A percentile compares a stretch with the other conserved stretches of the same genome.
Conservation (phyloP, 306 rosid species). For the Gastrolobium villosum region DNA sequence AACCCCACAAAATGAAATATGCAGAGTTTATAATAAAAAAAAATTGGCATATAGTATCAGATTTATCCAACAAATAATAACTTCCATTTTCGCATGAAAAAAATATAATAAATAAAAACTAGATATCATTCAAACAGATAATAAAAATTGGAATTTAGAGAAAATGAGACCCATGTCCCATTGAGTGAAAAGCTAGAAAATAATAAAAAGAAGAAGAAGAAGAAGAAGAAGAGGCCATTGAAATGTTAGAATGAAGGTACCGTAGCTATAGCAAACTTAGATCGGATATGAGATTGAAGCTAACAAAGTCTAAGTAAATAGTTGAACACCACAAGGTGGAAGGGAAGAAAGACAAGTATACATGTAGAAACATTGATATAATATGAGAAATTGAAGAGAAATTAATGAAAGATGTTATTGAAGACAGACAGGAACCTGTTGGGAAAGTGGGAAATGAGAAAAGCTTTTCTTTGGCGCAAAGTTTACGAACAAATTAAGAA, state of each 20-base stretch:
- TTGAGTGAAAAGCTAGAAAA: not conserved
- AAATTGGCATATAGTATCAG: not conserved
- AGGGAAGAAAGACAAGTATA: not conserved
- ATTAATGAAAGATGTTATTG: not conserved
- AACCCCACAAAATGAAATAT: not conserved
- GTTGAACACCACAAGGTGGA: not conserved
- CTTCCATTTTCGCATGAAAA: not conserved
- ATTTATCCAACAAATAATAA: not conserved
- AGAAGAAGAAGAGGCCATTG: not conserved
- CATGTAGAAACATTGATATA: not conserved
- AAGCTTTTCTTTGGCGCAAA: slow-evolving; percentile 36
- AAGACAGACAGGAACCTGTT: slow-evolving; percentile 40
- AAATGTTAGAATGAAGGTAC: not conserved
- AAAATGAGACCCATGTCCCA: not conserved
- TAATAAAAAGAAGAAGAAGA: not conserved
- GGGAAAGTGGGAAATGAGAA: slow-evolving; percentile 26
- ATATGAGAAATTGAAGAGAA: not conserved
- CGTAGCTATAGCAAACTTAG: slow-evolving; percentile 16
- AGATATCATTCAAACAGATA: not conserved
- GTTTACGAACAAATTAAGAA: slow-evolving; percentile 32
- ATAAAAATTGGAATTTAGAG: not conserved
- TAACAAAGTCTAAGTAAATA: not conserved
- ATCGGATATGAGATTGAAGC: slow-evolving; percentile 6
- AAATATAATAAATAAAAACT: not conserved
- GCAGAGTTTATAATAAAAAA: not conserved